Base-by-base conservation (phyloP, 2,329 filamentous ascomycete species). In the Diaporthe batatas region DNA sequence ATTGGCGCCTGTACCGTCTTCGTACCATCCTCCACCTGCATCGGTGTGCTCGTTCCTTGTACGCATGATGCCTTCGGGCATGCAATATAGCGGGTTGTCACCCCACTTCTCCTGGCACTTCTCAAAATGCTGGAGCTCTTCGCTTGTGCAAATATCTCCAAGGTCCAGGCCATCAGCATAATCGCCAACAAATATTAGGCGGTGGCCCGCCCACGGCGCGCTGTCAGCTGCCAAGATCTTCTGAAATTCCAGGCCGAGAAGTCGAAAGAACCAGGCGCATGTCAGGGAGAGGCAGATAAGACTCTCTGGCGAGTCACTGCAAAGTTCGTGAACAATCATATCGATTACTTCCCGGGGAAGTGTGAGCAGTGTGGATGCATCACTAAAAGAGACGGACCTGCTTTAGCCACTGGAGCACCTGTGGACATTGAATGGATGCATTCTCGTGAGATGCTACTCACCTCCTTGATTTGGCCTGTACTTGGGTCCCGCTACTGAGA, bases 201-300 rank as follows among this genome's bases (percentile, higher is more conserved):
- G 58, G 39, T 62, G 4, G 23, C 58, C 36, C 39, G 58, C 58
- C 58, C 58, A 62, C 16, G 58, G 58, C 23, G 23, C 58, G 39
- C 2, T 21, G 5, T 62, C 58, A 10, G n/a, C 5, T 2, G 23
- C 39, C 36, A 62, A n/a, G 5, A 47, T 12, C 3, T 3, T 44
- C 21, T 62, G 58, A 10, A 62, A 4, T 1, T 14, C 8, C 8
- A 39, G 23, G 23, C 23, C 23, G 2, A 62, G 58, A 1, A 62
- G 58, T 21, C 39, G 39, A 18, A 62, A 44, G 23, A 62, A 62
- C 14, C 44, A 62, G 39, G 25, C 58, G 42, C 58, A 62, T 6
- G 58, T 62, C 4, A 62, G 16, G 6, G 58, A 62, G 21, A 62
- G 58, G 10, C 44, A 8, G 7, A 62, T 44, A 7, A 44, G 4